phyloP scores from a whole-genome alignment of 352 stramenopile species.

The Phytophthora uliginosa region DNA sequence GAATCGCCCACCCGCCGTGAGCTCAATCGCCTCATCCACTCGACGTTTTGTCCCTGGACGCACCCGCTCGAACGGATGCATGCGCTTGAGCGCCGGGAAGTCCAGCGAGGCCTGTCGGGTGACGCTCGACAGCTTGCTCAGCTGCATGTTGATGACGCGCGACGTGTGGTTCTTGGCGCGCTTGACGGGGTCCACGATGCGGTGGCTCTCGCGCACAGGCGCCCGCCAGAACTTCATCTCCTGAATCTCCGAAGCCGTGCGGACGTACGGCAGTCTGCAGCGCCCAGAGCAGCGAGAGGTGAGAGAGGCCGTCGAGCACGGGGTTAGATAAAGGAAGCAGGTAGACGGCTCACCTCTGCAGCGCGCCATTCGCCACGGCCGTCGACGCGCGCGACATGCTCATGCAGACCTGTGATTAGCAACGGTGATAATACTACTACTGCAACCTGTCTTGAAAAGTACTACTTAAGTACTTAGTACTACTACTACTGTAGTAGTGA shows the following conservation, averaged over 20 bases:
- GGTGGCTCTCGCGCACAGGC: constrained; percentile 76
- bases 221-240: constrained; percentile 91
- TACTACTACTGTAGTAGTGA: no score
- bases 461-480: neutral
- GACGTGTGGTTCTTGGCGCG: constrained; percentile 86
- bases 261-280: constrained; percentile 78
- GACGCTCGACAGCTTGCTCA: constrained; percentile 76
- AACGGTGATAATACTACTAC: neutral
- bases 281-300: neutral
- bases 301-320: neutral
- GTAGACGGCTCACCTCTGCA: constrained; percentile 58
- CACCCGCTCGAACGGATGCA: constrained; percentile 88
- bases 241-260: constrained; percentile 85
- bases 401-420: constrained; percentile 16
- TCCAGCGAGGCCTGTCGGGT: constrained; percentile 78
- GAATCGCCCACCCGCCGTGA: constrained; percentile 10
- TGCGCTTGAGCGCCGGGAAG: constrained; percentile 79
- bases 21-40: neutral
- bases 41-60: constrained; percentile 8
- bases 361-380: constrained; percentile 66
- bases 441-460: no score
- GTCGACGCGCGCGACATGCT: constrained; percentile 20
- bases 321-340: neutral
- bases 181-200: constrained; percentile 84
- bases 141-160: constrained; percentile 84